phyloP scores from a whole-genome alignment of 805 yeast genomes.

The Candida maesae region DNA sequence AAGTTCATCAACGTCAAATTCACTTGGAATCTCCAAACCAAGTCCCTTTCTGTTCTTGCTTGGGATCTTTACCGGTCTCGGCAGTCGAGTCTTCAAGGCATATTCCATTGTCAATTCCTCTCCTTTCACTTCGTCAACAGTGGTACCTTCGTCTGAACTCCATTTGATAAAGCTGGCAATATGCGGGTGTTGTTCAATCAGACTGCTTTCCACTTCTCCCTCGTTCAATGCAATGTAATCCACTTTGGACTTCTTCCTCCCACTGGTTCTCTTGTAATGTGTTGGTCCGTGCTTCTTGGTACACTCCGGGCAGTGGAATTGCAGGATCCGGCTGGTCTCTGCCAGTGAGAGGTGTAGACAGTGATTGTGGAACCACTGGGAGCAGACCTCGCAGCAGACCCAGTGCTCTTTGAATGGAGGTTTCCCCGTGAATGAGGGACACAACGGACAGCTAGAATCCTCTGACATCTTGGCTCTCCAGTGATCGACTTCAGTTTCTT shows the following conservation, averaged over 20 bases:
- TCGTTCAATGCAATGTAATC: constrained; percentile 79
- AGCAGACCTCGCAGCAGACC: constrained; percentile 62
- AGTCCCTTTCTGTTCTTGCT: constrained; percentile 27
- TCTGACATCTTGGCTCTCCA: no score
- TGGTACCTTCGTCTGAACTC: neutral
- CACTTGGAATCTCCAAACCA: constrained; percentile 54
- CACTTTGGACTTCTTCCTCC: constrained; percentile 50
- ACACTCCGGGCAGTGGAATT: constrained; percentile 54
- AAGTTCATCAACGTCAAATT: constrained; percentile 52
- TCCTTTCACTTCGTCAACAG: constrained; percentile 29
- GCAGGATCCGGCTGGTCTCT: constrained; percentile 37
- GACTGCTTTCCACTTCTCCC: constrained; percentile 44
- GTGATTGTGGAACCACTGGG: constrained; percentile 36
- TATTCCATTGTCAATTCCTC: constrained; percentile 32
- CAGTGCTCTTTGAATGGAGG: constrained; percentile 32
- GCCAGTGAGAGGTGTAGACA: constrained; percentile 41
- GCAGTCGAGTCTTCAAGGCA: constrained; percentile 32
- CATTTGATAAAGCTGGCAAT: constrained; percentile 29
- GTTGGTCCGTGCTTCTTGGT: constrained; percentile 44
- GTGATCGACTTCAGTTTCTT: no score
- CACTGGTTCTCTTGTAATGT: constrained; percentile 46
- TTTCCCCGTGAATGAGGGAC: constrained; percentile 5
- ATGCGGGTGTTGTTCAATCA: constrained; percentile 48
- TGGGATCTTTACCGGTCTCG: constrained; percentile 46
- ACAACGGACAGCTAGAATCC: constrained; percentile 13